Percentiles rank a stretch among this genome's conserved stretches.
phyloP scores from a whole-genome alignment of 164 flowering plant species.

The Vitis rotundifolia region DNA sequence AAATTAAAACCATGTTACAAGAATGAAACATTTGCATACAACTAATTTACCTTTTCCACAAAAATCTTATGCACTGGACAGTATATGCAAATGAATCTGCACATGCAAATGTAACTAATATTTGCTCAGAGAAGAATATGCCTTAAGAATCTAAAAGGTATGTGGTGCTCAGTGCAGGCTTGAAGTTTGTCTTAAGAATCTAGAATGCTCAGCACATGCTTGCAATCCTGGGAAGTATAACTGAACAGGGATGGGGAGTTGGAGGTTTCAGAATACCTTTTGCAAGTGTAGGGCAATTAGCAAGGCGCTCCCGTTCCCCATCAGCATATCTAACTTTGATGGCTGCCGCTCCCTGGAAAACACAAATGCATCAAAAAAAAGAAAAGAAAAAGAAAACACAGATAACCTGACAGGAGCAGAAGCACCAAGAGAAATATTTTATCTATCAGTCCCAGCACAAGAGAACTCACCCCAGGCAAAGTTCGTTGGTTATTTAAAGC shows the following conservation, averaged over 20 bases:
- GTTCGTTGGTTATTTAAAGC: conserved; percentile 44
- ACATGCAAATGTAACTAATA: no score
- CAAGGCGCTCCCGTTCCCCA: conserved; percentile 51
- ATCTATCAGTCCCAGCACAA: neutral
- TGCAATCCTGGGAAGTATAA: neutral
- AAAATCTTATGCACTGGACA: no score
- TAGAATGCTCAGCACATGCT: neutral
- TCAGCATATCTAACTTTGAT: conserved; percentile 59
- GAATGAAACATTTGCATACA: neutral
- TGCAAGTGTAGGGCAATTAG: conserved; percentile 20
- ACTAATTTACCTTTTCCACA: no score
- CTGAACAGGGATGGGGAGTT: no score
- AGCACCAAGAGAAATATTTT: neutral
- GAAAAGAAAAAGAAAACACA: neutral
- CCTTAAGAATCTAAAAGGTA: no score
- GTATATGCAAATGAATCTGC: no score
- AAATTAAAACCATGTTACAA: neutral
- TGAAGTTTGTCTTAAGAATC: no score
- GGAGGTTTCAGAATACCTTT: neutral
- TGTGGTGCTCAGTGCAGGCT: no score
- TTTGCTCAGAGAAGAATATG: no score
- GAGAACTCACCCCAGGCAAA: conserved; percentile 55
- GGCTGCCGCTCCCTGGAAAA: conserved; percentile 37
- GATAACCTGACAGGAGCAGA: neutral
- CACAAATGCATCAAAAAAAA: neutral